Base-by-base conservation (phyloP, 768 basidiomycete species). In the Termitomyces sp. region DNA sequence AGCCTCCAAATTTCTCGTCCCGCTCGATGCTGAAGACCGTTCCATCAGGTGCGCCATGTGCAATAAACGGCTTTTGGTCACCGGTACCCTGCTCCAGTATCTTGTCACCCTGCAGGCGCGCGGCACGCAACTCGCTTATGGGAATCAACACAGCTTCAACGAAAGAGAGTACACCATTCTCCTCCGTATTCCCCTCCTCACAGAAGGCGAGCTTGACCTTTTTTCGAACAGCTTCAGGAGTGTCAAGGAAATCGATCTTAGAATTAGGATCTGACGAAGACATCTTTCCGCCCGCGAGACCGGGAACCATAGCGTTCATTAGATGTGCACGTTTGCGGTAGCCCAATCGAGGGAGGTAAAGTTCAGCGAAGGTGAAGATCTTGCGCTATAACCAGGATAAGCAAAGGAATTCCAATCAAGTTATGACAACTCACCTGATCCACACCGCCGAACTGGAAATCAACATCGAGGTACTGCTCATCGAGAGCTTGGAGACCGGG, bases 241-340 rank as follows among this genome's bases (percentile, higher is more conserved):
- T 68, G 70, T 98, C 96, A 58, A 99, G 85, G 71, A 98, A 92
- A 74, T 99, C 97, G 68, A 98, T 96, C 72, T 99, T 99, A 59
- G 91, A 94, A 68, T 97, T 92, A 29, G 94, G 94, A 63, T 98
- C 96, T 1, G 96, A 98, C 1, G 94, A 88, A 15, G 94, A 97
- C 97, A 99, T 98, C 68, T 99, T 99, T 16, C 93, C 91, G 31
- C 95, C 95, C 40, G 86, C 86, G 32, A 97, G 79, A 41, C 95
- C 94, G 29, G 95, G 94, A 0, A 98, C 93, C 95, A 98, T 98
- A 32, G 83, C 76, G 72, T 98, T 99, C 97, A 99, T 99, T 42
- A 99, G 78, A 69, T 99, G 97, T 0, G 95, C 91, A 32, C 96
- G 92, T 71, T 97, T 98, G 50, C 76, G 73, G 75, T 98, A 98